Evolutionary conservation across 2,329 filamentous ascomycete species (phyloP).

Genomic region (Geosmithia putterillii): DNA sequence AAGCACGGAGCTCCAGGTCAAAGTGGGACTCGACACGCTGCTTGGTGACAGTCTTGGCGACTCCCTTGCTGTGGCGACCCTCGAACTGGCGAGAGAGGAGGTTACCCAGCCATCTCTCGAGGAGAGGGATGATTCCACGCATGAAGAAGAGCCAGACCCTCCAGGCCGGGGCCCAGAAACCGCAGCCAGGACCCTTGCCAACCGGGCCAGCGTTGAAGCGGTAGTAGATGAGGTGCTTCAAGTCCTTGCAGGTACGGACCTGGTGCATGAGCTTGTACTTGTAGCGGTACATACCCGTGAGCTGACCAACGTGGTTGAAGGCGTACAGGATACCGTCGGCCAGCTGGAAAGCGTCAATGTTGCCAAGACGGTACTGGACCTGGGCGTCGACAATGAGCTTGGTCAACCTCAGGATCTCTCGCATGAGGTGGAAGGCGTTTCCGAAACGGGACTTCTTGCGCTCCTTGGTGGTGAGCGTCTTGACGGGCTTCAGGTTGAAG

Average conservation of each 20-base stretch:
- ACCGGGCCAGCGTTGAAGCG: conserved; percentile 96
- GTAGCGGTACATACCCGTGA: conserved; percentile 99
- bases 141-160: conserved; percentile 99
- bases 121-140: conserved; percentile 90
- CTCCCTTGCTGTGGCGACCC: conserved; percentile 95
- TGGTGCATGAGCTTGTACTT: conserved; percentile 99
- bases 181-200: conserved; percentile 93
- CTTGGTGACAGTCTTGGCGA: conserved; percentile 98
- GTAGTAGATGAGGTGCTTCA: conserved; percentile 99
- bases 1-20: conserved; percentile 90
- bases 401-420: conserved; percentile 87
- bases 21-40: conserved; percentile 98
- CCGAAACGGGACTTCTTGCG: conserved; percentile 98
- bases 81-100: conserved; percentile 95
- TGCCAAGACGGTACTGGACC: conserved; percentile 92
- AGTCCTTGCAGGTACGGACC: conserved; percentile 95
- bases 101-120: conserved; percentile 96
- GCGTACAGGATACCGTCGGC: conserved; percentile 98
- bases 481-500: conserved; percentile 98
- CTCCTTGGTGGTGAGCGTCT: conserved; percentile 96
- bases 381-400: conserved; percentile 98
- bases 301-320: conserved; percentile 96
- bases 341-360: conserved; percentile 97
- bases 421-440: conserved; percentile 98
- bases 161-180: conserved; percentile 99